Evolutionary conservation across 345 rosid species (phyloP).

Genomic region (Pistacia atlantica): DNA sequence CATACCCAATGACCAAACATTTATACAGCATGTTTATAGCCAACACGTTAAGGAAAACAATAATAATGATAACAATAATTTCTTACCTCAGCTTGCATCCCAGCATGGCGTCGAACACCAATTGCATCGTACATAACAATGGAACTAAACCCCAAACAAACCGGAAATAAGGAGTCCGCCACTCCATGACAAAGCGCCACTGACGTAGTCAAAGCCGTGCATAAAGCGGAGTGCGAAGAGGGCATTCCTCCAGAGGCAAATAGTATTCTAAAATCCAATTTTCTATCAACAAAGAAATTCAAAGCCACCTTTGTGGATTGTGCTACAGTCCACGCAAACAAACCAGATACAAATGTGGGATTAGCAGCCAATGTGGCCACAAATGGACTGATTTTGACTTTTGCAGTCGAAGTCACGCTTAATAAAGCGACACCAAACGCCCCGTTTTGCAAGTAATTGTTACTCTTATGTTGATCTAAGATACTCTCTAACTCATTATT

Average conservation of each 20-base stretch:
- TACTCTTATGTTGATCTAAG: conserved; percentile 25
- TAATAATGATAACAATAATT: background rate
- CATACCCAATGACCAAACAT: background rate
- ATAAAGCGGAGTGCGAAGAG: conserved; percentile 88
- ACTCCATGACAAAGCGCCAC: conserved; percentile 91
- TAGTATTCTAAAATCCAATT: conserved; percentile 80
- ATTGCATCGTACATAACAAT: conserved; percentile 97
- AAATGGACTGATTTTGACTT: conserved; percentile 72
- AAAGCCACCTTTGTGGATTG: conserved; percentile 72
- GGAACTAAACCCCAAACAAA: conserved; percentile 89
- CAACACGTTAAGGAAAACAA: conserved; percentile 2
- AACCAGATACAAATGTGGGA: conserved; percentile 84
- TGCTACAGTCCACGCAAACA: conserved; percentile 73
- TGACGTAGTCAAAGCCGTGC: conserved; percentile 90
- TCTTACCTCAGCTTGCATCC: conserved; percentile 94
- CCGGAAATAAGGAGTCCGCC: conserved; percentile 88
- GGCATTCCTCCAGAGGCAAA: conserved; percentile 95
- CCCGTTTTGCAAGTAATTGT: conserved; percentile 43
- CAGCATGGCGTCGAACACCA: conserved; percentile 95
- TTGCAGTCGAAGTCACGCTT: conserved; percentile 69
- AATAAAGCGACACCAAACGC: conserved; percentile 69
- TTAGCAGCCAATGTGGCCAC: conserved; percentile 77
- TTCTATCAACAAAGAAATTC: conserved; percentile 85
- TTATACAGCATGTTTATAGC: background rate
- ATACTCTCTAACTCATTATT: conserved; percentile 39